phyloP scores from a whole-genome alignment of 148 eudicot genomes.

The Persicaria maculosa region DNA sequence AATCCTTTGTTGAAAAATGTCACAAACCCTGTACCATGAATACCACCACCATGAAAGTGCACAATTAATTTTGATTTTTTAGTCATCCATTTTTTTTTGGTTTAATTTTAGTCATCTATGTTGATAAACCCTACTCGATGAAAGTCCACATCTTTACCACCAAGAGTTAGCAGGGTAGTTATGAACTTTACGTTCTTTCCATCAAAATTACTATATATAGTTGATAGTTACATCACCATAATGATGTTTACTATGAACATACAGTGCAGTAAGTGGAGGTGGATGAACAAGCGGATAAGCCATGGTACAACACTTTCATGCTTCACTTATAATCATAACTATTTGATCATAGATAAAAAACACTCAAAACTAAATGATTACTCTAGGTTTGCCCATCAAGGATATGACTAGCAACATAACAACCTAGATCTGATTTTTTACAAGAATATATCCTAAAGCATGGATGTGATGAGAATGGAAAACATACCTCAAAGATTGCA shows the following conservation, averaged over 20 bases:
- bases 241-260: neutral
- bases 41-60: too few species aligned
- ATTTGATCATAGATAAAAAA: neutral
- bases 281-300: neutral
- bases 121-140: too few species aligned
- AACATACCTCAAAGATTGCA: slow-evolving; percentile 86
- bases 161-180: too few species aligned
- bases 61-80: too few species aligned
- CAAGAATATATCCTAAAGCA: neutral
- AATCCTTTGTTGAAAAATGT: too few species aligned
- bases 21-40: too few species aligned
- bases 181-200: neutral
- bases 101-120: too few species aligned
- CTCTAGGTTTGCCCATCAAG: neutral
- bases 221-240: neutral
- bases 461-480: slow-evolving; percentile 12
- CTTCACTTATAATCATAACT: neutral
- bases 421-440: neutral
- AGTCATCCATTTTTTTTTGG: too few species aligned
- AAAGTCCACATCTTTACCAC: too few species aligned
- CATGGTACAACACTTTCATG: neutral
- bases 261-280: neutral
- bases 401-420: neutral
- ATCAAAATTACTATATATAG: neutral
- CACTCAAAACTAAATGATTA: slow-evolving; percentile 2